A percentile compares a stretch with the other conserved stretches of the same genome.
phyloP scores from a whole-genome alignment of 306 rosid species.

The Prunus salicina region DNA sequence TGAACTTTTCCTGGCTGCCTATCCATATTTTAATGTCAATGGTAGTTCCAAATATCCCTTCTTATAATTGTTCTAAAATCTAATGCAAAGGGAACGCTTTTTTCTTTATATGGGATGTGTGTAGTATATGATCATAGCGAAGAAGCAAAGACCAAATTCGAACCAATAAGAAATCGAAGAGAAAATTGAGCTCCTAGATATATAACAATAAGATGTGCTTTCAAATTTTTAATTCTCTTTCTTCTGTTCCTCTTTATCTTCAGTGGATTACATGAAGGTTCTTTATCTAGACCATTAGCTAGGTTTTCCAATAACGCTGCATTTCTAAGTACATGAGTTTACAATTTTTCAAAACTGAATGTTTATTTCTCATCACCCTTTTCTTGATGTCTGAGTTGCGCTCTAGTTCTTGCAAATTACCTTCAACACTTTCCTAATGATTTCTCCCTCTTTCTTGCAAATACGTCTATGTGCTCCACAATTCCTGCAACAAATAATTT shows the following conservation, averaged over 20 bases:
- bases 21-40: slow-evolving; percentile 91
- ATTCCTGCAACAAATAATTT: too few species aligned
- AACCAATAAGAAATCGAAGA: too few species aligned
- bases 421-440: too few species aligned
- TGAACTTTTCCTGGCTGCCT: slow-evolving; percentile 84
- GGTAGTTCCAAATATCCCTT: slow-evolving; percentile 52
- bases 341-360: not conserved
- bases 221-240: not conserved
- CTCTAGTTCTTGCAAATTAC: too few species aligned
- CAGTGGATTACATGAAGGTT: too few species aligned
- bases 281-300: not conserved
- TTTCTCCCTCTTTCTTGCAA: too few species aligned
- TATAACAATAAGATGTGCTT: not conserved
- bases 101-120: not conserved
- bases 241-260: not conserved
- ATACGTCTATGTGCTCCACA: too few species aligned
- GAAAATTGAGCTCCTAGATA: not conserved
- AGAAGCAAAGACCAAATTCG: not conserved
- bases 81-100: not conserved
- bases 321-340: not conserved
- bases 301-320: not conserved
- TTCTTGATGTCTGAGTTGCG: too few species aligned
- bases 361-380: not conserved
- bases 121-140: not conserved
- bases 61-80: slow-evolving; percentile 6